These are phyloP conservation scores for Papiliotrema laurentii DNA, from an alignment of 1,284 basidiomycete genomes.

Conservation along the genomic window DNA sequence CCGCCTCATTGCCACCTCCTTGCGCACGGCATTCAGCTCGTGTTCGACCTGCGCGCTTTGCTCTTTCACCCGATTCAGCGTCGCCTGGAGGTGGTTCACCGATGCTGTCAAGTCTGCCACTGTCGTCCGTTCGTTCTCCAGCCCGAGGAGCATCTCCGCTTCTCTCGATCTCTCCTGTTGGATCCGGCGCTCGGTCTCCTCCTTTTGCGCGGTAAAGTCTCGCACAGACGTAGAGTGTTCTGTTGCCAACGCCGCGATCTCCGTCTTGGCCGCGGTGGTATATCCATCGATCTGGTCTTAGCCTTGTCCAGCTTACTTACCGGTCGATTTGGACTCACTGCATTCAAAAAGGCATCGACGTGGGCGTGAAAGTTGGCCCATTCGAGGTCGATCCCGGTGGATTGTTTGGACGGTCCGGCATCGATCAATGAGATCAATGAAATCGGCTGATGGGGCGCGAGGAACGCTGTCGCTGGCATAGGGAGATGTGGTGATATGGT, in stretches of 20 bases:
- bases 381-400: constrained; percentile 29
- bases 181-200: constrained; percentile 38
- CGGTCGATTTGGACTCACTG: constrained; percentile 16
- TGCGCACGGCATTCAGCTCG: constrained; percentile 26
- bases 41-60: constrained; percentile 30
- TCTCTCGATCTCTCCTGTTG: constrained; percentile 39
- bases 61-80: constrained; percentile 31
- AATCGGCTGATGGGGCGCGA: constrained; percentile 15
- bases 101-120: constrained; percentile 30
- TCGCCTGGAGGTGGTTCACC: constrained; percentile 29
- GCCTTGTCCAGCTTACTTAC: not conserved
- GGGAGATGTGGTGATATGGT: too few species aligned
- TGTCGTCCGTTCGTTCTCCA: constrained; percentile 38
- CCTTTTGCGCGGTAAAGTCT: constrained; percentile 34
- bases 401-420: constrained; percentile 7
- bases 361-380: constrained; percentile 37
- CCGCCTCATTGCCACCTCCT: constrained; percentile 23
- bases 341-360: constrained; percentile 35
- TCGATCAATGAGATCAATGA: constrained; percentile 24
- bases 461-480: constrained; percentile 16
- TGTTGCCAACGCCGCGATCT: constrained; percentile 31
- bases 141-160: constrained; percentile 40
- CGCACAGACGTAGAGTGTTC: constrained; percentile 28
- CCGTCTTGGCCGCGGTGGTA: constrained; percentile 31
- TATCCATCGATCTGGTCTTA: constrained; percentile 37